Conservation (phyloP, 2,329 filamentous ascomycete genomes). For the Colletotrichum siamense region DNA sequence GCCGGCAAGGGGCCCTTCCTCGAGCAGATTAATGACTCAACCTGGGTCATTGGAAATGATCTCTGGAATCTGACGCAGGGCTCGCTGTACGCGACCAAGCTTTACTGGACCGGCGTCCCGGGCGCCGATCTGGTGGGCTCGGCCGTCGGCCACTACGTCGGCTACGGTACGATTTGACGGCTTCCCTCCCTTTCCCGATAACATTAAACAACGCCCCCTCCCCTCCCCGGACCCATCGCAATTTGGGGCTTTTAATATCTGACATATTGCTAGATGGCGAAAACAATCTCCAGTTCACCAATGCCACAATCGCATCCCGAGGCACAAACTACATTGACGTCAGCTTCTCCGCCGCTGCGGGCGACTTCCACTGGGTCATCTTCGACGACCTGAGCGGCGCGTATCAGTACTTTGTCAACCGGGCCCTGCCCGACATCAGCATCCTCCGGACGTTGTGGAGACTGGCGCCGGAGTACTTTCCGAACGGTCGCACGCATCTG, state of each 20-base stretch:
- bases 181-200: not conserved
- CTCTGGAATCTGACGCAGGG: slow-evolving; percentile 23
- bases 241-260: not conserved
- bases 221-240: not conserved
- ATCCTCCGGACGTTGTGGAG: slow-evolving; percentile 19
- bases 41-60: slow-evolving; percentile 23
- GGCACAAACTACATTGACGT: slow-evolving; percentile 19
- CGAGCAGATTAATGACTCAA: slow-evolving; percentile 2
- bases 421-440: slow-evolving; percentile 17
- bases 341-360: slow-evolving; percentile 14
- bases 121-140: slow-evolving; percentile 20
- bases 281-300: slow-evolving; percentile 12
- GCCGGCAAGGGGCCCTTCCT: slow-evolving; percentile 18
- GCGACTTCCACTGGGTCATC: slow-evolving; percentile 22
- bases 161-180: not conserved
- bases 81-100: slow-evolving; percentile 11
- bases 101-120: slow-evolving; percentile 19
- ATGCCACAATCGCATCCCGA: slow-evolving; percentile 10
- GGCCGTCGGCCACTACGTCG: slow-evolving; percentile 14
- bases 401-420: slow-evolving; percentile 23
- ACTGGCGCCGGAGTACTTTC: slow-evolving; percentile 13
- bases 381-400: slow-evolving; percentile 19
- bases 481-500: slow-evolving; percentile 16
- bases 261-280: slow-evolving; percentile 11
- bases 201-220: not conserved